Evolutionary conservation across 2,329 filamentous ascomycete genomes (phyloP), one percentile per base, ranked within the genome.

Genomic region (Fusarium pseudocircinatum): DNA sequence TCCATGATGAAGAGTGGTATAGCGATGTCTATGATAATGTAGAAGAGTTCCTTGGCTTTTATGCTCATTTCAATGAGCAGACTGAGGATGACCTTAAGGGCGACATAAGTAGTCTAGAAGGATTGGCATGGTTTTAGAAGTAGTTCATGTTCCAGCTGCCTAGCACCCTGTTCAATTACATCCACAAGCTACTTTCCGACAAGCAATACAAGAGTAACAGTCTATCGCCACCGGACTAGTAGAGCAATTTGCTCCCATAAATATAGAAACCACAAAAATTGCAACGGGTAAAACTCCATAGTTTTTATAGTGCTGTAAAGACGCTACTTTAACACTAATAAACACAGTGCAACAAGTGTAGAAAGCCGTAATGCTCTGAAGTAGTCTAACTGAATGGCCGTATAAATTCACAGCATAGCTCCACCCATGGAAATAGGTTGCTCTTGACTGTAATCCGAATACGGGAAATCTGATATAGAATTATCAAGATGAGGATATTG

Each of bases 391-490:
- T 12, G 15, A 43, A 43, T 12, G 3, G 10, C 5, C 24, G 8
- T 15, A 42, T 10, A n/a, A n/a, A n/a, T 16, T 26, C 42, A 26
- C n/a, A 26, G 11, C 28, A 4, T 13, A 4, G 22, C 28, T 50
- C 47, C 47, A 7, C 2, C 28, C 11, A 32, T n/a, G 1, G 30
- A 0, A 14, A 10, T 2, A 10, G 0, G 3, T 18, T 50, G 30
- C 2, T 50, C 0, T 11, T 14, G 47, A 7, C 0, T 20, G 22
- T 9, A 24, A 7, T 34, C 22, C 28, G 0, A 18, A 7, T 24
- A 14, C 1, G 4, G 1, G 7, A 20, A 34, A 15, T 50, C 47
- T 0, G n/a, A 6, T 20, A 34, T 6, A 2, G 12, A 1, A 2
- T 20, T 20, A 11, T 50, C 47, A 7, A 3, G 0, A 8, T 50